Evolutionary conservation across 352 stramenopile genomes (phyloP), one percentile per base, ranked within the genome.

Genomic region (Saprolegnia diclina): DNA sequence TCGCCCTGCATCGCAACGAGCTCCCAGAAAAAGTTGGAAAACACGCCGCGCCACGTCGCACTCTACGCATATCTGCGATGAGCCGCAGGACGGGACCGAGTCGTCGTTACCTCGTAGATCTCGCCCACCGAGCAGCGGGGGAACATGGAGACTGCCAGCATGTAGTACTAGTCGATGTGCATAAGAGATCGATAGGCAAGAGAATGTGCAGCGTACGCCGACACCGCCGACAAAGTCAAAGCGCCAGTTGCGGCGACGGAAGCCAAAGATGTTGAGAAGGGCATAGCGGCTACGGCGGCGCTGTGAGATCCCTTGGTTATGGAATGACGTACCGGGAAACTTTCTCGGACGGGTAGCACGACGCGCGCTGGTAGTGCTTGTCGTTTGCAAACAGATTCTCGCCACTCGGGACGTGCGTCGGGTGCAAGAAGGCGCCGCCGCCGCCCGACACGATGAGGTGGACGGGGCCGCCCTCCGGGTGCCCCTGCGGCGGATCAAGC

Each of bases 221-320:
- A 96, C 72, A 57, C 88, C 88, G 32, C 91, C 91, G 22, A 97
- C 80, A 54, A 97, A 83, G 79, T 98, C 92, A 53, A 97, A 95
- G 24, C 90, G 80, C 92, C 92, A 98, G 71, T 97, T 97, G 64
- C 95, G 89, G 56, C 89, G 92, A 1, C 91, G 89, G 76, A 97
- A 97, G 48, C 86, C 87, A 61, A 95, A 82, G 16, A 93, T 85
- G 52, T 93, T 95, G 32, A 95, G 71, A 42, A 95, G 57, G 13
- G 87, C 80, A 38, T 93, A 93, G 45, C 85, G 87, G 71, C 85
- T 95, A 72, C 45, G 26, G 44, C n/a, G 54, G 48, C 0, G 38
- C 37, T 22, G 4, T 21, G 38, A 50, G 5, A 61, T 42, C 16
- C 14, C 9, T 29, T 24, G 44, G 46, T 55, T 2, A 64, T 55